Evolutionary conservation across 805 yeast species (phyloP).

Genomic region (Yamadazyma insecticola): DNA sequence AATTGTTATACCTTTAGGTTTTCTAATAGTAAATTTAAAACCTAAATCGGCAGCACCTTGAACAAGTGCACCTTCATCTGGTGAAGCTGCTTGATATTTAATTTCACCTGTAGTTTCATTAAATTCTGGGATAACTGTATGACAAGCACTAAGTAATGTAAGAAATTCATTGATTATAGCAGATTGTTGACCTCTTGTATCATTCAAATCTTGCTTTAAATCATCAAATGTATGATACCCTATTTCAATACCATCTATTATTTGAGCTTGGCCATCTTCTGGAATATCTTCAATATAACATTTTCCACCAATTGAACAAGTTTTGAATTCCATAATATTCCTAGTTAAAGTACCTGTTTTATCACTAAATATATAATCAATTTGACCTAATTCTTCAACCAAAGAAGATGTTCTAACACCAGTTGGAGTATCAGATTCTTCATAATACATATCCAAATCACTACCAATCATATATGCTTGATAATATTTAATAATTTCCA

Average conservation of each 20-base stretch:
- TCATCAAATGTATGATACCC: conserved; percentile 74
- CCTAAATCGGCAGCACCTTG: conserved; percentile 93
- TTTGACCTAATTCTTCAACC: conserved; percentile 96
- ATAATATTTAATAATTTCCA: conserved; percentile 90
- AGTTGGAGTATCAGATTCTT: conserved; percentile 86
- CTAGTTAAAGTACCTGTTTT: conserved; percentile 96
- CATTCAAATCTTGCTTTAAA: conserved; percentile 37
- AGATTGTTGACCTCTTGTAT: conserved; percentile 41
- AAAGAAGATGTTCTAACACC: conserved; percentile 92
- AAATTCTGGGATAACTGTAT: conserved; percentile 93
- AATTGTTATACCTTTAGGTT: conserved; percentile 76
- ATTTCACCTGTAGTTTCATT: conserved; percentile 54
- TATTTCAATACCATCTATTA: conserved; percentile 71
- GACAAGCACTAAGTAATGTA: conserved; percentile 85
- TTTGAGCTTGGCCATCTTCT: conserved; percentile 74
- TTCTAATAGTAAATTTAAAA: conserved; percentile 76
- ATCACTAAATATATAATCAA: conserved; percentile 92
- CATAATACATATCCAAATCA: conserved; percentile 90
- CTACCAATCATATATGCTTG: conserved; percentile 93
- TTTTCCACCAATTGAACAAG: conserved; percentile 88
- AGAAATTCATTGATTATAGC: conserved; percentile 68
- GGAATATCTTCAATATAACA: conserved; percentile 88
- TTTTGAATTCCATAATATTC: conserved; percentile 94
- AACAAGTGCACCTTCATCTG: conserved; percentile 98
- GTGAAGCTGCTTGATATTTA: conserved; percentile 97